phyloP scores from a whole-genome alignment of 768 basidiomycete genomes.

The Podaxis pistillaris region DNA sequence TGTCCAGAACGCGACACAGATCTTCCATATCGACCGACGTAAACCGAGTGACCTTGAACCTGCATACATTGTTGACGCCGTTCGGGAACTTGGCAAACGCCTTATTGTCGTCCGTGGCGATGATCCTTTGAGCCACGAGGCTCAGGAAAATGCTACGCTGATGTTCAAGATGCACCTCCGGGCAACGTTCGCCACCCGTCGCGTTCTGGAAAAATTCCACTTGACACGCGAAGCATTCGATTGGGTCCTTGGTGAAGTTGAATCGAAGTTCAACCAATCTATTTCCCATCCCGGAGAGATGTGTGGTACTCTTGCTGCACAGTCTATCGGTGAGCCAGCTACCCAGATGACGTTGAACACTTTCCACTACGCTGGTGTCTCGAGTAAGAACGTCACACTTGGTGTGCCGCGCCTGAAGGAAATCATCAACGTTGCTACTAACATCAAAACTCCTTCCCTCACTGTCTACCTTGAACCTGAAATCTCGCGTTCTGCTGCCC shows the following conservation, averaged over 20 bases:
- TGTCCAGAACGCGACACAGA: conserved; percentile 92
- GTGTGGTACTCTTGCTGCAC: conserved; percentile 97
- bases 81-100: conserved; percentile 71
- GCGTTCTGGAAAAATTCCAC: conserved; percentile 85
- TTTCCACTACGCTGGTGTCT: conserved; percentile 99
- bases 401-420: conserved; percentile 99
- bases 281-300: conserved; percentile 95
- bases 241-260: conserved; percentile 96
- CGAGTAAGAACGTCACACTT: conserved; percentile 99
- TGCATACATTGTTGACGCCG: conserved; percentile 76
- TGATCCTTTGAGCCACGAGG: conserved; percentile 70
- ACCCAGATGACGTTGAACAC: conserved; percentile 99
- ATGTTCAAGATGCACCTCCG: conserved; percentile 94
- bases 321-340: conserved; percentile 99
- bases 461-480: conserved; percentile 83
- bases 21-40: conserved; percentile 94
- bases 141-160: conserved; percentile 86
- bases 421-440: conserved; percentile 98
- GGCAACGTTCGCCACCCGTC: conserved; percentile 81
- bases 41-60: conserved; percentile 94
- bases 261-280: conserved; percentile 93
- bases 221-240: conserved; percentile 93
- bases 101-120: conserved; percentile 88
- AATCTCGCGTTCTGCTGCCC: conserved; percentile 54
- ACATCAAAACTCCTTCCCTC: conserved; percentile 98